Conservation (phyloP, 306 rosid genomes). For the Nissolia schottii region DNA sequence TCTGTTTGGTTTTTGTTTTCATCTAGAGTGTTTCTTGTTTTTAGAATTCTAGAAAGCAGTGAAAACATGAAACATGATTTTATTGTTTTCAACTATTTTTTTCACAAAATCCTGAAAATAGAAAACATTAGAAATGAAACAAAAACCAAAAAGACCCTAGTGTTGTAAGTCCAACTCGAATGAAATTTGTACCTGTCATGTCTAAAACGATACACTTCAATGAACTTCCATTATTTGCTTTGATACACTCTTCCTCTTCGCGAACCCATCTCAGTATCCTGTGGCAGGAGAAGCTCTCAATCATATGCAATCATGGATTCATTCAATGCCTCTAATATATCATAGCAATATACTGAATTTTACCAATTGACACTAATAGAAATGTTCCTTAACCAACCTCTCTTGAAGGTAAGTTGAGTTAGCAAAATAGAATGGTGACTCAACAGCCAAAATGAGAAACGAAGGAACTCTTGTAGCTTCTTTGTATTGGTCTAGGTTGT, state of each 20-base stretch:
- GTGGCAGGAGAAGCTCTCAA: slow-evolving; percentile 23
- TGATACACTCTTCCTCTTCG: slow-evolving; percentile 81
- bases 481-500: slow-evolving; percentile 59
- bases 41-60: too few relatives aligned
- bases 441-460: slow-evolving; percentile 71
- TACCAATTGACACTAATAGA: background rate
- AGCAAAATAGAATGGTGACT: slow-evolving; percentile 89
- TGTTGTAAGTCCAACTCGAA: background rate
- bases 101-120: too few relatives aligned
- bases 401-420: slow-evolving; percentile 91
- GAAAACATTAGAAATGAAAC: too few relatives aligned
- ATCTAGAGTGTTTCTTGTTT: too few relatives aligned
- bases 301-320: slow-evolving; percentile 24
- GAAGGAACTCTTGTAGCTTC: slow-evolving; percentile 82
- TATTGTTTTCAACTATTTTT: too few relatives aligned
- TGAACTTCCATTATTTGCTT: slow-evolving; percentile 41
- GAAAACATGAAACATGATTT: too few relatives aligned
- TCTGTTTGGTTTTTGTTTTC: too few relatives aligned
- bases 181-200: slow-evolving; percentile 71
- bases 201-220: slow-evolving; percentile 68
- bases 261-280: slow-evolving; percentile 86
- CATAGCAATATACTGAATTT: background rate
- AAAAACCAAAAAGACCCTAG: too few relatives aligned
- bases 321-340: background rate
- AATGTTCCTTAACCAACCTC: slow-evolving; percentile 50